Percentiles rank a stretch among this genome's conserved stretches.
These are phyloP conservation scores for Rhodotorula taiwanensis DNA, from an alignment of 768 basidiomycete species.

Conservation along the genomic window DNA sequence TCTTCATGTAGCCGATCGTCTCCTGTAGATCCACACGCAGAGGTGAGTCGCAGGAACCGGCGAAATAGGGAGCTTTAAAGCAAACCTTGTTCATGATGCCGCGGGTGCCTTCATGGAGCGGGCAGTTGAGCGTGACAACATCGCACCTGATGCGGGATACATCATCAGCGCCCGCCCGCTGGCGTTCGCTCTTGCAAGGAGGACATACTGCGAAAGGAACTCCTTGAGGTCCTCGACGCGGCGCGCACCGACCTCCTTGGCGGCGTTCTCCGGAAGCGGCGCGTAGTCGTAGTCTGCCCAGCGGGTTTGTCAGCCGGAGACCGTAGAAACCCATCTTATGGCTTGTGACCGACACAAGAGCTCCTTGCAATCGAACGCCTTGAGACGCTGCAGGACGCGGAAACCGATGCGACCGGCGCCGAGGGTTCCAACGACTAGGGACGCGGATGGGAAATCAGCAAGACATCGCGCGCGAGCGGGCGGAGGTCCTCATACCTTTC, in stretches of 20 bases:
- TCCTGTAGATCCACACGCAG: too few species aligned
- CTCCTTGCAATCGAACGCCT: slow-evolving; percentile 82
- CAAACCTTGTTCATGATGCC: slow-evolving; percentile 45
- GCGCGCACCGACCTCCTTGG: slow-evolving; percentile 60
- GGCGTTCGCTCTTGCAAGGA: neutral
- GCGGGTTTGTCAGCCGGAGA: too few species aligned
- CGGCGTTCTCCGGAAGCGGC: slow-evolving; percentile 51
- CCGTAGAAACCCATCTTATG: slow-evolving; percentile 4
- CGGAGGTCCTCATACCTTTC: neutral
- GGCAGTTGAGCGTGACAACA: slow-evolving; percentile 72
- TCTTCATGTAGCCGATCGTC: slow-evolving; percentile 79
- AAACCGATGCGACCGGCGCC: slow-evolving; percentile 65
- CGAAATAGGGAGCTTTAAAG: too few species aligned
- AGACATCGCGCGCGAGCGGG: too few species aligned
- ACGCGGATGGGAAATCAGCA: neutral
- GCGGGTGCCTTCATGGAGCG: slow-evolving; percentile 74
- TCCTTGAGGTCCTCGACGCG: slow-evolving; percentile 73
- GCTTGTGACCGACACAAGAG: slow-evolving; percentile 58
- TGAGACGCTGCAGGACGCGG: slow-evolving; percentile 56
- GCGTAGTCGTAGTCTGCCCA: slow-evolving; percentile 32
- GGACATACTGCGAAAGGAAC: slow-evolving; percentile 45
- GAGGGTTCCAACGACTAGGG: slow-evolving; percentile 70
- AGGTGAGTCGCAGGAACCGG: too few species aligned
- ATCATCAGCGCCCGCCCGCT: too few species aligned
- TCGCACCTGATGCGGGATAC: slow-evolving; percentile 17